Percentiles rank a stretch among this genome's conserved stretches.
Conservation (phyloP, 1,284 basidiomycete species). For the Macrocybe sp. region DNA sequence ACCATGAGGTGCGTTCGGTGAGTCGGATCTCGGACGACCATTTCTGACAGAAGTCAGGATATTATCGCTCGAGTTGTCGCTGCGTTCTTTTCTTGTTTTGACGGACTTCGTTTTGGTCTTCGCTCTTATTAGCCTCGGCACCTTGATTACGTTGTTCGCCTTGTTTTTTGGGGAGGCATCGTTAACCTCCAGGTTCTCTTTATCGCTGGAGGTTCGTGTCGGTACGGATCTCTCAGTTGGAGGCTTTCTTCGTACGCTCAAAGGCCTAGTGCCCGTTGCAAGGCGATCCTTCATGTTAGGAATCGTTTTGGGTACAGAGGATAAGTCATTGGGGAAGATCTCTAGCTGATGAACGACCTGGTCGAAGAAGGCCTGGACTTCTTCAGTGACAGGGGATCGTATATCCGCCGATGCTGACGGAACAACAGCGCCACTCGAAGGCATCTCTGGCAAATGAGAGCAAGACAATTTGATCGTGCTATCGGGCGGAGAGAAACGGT, state of each 20-base stretch:
- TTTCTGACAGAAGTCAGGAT: no score
- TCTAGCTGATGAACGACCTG: conserved; percentile 75
- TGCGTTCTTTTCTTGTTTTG: no score
- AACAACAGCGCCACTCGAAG: no score
- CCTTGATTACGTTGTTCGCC: conserved; percentile 25
- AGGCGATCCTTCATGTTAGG: background rate
- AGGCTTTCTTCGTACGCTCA: conserved; percentile 27
- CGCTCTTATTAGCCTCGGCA: conserved; percentile 33
- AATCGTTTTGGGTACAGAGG: background rate
- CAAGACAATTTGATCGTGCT: no score
- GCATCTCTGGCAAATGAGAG: no score
- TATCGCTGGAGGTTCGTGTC: conserved; percentile 19
- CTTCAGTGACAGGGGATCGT: conserved; percentile 37
- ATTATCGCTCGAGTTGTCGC: no score
- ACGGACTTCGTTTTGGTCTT: no score
- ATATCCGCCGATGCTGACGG: conserved; percentile 7
- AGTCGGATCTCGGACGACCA: no score
- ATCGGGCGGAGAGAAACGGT: no score
- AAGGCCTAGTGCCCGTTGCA: conserved; percentile 17
- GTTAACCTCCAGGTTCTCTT: conserved; percentile 26
- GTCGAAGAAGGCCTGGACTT: conserved; percentile 74
- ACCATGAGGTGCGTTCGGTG: no score
- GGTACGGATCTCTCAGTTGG: conserved; percentile 13
- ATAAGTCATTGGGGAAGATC: background rate
- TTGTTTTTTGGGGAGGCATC: conserved; percentile 13